Evolutionary conservation across 352 stramenopile genomes (phyloP).

Genomic region (Globisporangium viniferum): DNA sequence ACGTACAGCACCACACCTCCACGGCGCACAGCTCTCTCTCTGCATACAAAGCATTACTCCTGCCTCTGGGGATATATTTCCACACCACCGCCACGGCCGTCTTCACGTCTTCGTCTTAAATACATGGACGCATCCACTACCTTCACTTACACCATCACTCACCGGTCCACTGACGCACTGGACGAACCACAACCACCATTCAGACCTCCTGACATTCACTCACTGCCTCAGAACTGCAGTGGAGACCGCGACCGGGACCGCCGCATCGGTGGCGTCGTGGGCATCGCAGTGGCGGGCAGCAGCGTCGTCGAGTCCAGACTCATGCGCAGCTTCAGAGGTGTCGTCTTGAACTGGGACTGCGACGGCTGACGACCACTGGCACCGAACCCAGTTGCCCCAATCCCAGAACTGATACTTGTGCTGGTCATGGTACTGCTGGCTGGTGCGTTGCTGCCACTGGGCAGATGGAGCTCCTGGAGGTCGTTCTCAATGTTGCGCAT

Average conservation of each 20-base stretch:
- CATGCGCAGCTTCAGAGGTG: conserved; percentile 9
- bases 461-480: conserved; percentile 29
- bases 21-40: background rate
- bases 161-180: background rate
- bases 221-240: conserved; percentile 7
- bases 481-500: conserved; percentile 58
- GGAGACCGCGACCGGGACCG: conserved; percentile 4
- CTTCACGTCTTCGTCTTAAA: conserved; percentile 9
- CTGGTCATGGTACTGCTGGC: background rate
- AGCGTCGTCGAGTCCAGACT: background rate
- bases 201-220: background rate
- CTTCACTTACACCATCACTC: background rate
- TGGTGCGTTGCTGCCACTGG: background rate
- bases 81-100: background rate
- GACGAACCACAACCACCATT: background rate
- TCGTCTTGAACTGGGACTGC: background rate
- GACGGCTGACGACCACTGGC: too few species aligned
- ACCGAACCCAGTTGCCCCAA: background rate
- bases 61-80: background rate
- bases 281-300: background rate
- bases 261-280: background rate
- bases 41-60: background rate
- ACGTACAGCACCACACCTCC: too few species aligned
- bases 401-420: background rate
- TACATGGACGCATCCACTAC: conserved; percentile 11